A percentile compares a stretch with the other conserved stretches of the same genome.
These are phyloP conservation scores for Brassica juncea DNA, from an alignment of 345 rosid species.

Conservation along the genomic window DNA sequence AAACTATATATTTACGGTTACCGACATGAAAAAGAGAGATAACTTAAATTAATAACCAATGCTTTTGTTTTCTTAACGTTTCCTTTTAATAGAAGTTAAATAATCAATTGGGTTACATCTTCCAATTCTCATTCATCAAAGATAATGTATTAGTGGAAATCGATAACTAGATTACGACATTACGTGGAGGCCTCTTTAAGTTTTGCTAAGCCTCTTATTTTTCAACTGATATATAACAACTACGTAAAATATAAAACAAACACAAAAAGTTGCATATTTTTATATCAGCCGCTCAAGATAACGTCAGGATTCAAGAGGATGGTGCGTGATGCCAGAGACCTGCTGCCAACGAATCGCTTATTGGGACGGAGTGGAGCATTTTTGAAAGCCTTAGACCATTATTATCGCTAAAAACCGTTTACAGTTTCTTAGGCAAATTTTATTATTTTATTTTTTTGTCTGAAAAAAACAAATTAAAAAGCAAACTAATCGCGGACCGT, in stretches of 20 bases:
- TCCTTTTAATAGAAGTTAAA: background rate
- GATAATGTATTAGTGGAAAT: constrained; percentile 10
- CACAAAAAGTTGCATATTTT: background rate
- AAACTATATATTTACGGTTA: constrained; percentile 9
- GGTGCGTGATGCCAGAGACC: constrained; percentile 20
- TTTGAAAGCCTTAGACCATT: background rate
- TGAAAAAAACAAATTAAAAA: too few species aligned
- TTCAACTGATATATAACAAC: constrained; percentile 9
- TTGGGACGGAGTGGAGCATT: constrained; percentile 1
- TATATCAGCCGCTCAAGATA: constrained; percentile 1
- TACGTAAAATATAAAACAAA: background rate
- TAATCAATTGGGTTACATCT: background rate
- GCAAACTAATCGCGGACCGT: too few species aligned
- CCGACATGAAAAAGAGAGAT: constrained; percentile 5
- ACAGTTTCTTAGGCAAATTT: too few species aligned
- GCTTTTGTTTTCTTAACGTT: constrained; percentile 9
- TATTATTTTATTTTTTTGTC: too few species aligned
- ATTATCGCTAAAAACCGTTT: too few species aligned
- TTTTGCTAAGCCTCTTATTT: constrained; percentile 5
- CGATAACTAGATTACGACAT: constrained; percentile 10
- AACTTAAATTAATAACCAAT: background rate
- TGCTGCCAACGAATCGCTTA: constrained; percentile 6
- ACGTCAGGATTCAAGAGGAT: constrained; percentile 13
- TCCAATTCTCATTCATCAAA: background rate
- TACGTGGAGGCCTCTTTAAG: constrained; percentile 17